Base-by-base conservation (phyloP, 176 grass and related monocot species). In the Rhipidocladum racemiflorum region DNA sequence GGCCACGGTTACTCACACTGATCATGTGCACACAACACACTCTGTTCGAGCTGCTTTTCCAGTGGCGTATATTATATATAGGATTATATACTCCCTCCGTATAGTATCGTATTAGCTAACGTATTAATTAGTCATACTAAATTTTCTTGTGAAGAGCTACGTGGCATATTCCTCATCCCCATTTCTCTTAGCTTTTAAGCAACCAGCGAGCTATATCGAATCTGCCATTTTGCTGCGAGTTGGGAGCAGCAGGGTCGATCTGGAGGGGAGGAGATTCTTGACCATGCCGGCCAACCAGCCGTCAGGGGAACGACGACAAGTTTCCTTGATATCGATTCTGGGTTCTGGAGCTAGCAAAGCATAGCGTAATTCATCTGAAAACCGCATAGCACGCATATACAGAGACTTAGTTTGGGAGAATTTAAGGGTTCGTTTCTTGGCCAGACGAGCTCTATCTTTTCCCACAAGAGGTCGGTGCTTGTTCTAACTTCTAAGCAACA, bases 111-210 rank as follows among this genome's bases (percentile, higher is more conserved):
- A 39, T 39, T 39, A 39, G 38, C 8, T 8, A 39, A 39, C 12
- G 4, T 16, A 18, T 50, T 50, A 50, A 7, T 50, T 50, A 7
- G 48, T 18, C 6, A 6, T 50, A 18, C 1, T 50, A 2, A 7
- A 2, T 17, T 17, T 6, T 20, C 48, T 50, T 50, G 17, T 50
- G 48, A 18, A 18, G 48, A 50, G 48, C 16, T 18, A 50, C 15
- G 16, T 6, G 48, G 48, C 48, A 50, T 50, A 50, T 54, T 3
- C 18, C 50, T 54, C 7, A 54, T 54, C 50, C 50, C 50, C 8
- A n/a, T n/a, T 21, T 54, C 18, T 54, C 51, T 90, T 54, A 38
- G 81, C 42, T 83, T 83, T 53, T 50, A 65, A 83, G 59, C 81
- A 74, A 74, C 30, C 70, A 30, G 28, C 66, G 23, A 70, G 66